Base-by-base conservation (phyloP, 441 rosid species). In the Arabidopsis hybrid region DNA sequence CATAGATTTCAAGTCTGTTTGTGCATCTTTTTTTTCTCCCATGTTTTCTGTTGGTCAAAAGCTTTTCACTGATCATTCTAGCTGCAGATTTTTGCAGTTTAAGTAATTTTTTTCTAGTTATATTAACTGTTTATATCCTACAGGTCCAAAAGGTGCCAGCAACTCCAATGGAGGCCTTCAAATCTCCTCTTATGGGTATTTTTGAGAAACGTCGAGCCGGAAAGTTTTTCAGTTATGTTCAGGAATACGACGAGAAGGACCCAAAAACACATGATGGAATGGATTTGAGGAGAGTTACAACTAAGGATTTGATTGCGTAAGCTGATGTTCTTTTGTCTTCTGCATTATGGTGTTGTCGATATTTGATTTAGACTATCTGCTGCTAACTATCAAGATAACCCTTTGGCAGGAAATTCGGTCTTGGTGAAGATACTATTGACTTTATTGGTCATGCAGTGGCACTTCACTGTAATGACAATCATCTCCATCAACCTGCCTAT, bases 141-240 rank as follows among this genome's bases (percentile, higher is more conserved):
- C 82, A 89, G 95, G 79, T 89, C 52, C 82, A 89, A 78, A 89
- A 89, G 79, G 95, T 89, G 71, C 95, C 95, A 13, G 92, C 87
- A 10, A 89, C 86, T n/a, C 90, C 87, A 43, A 88, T 89, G 59
- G 92, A 89, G 78, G 90, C 95, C 34, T 79, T 89, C 67, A 87
- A 87, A 68, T 89, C 95, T 38, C 90, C 92, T 58, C 73, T 87
- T 57, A 89, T 89, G 95, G 95, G 95, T 10, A 72, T 89, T 14
- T 87, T 89, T 39, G 95, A 89, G 85, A 89, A 89, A 85, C 89
- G 89, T 3, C 85, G 95, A 14, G 95, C 95, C 49, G 80, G 95
- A 16, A 89, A 89, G 79, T 89, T 89, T 72, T 89, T 89, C 85
- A 85, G 89, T 38, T 87, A 85, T 55, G 95, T 89, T 52, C 82